Evolutionary conservation across 306 rosid species (phyloP).

Genomic region (Medicago arabica): DNA sequence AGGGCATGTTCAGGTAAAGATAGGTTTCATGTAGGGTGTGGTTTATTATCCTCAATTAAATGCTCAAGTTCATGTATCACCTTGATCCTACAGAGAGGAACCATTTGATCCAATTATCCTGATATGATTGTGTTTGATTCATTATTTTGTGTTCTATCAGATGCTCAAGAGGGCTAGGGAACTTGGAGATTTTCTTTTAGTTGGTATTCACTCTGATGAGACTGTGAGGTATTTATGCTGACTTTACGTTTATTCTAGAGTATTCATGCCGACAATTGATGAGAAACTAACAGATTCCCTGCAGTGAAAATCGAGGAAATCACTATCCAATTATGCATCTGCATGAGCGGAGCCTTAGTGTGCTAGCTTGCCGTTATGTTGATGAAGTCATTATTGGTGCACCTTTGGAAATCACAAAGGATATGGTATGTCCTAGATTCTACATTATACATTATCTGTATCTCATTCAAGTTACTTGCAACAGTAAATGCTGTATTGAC

Average conservation of each 20-base stretch:
- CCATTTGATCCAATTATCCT: slow-evolving; percentile 14
- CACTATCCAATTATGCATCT: slow-evolving; percentile 90
- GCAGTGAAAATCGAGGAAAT: slow-evolving; percentile 79
- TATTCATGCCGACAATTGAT: slow-evolving; percentile 14
- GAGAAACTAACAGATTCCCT: slow-evolving; percentile 41
- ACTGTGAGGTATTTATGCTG: slow-evolving; percentile 75
- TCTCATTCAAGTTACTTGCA: slow-evolving; percentile 21
- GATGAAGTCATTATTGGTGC: slow-evolving; percentile 99
- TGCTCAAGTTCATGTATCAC: slow-evolving; percentile 25
- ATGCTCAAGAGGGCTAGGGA: slow-evolving; percentile 89
- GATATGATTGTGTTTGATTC: slow-evolving; percentile 32
- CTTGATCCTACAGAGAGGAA: not conserved
- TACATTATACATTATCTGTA: slow-evolving; percentile 23
- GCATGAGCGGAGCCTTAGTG: slow-evolving; percentile 97
- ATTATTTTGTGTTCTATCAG: slow-evolving; percentile 51
- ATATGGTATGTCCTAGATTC: slow-evolving; percentile 69
- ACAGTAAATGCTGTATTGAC: slow-evolving; percentile 32
- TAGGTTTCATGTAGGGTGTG: not conserved
- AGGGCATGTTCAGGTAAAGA: slow-evolving; percentile 89
- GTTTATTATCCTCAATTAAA: slow-evolving; percentile 28
- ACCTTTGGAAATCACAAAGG: slow-evolving; percentile 90
- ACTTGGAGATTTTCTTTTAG: slow-evolving; percentile 94
- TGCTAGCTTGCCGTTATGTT: slow-evolving; percentile 87
- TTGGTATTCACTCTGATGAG: slow-evolving; percentile 84
- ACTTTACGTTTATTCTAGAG: slow-evolving; percentile 10